A percentile compares a stretch with the other conserved stretches of the same genome.
Conservation (phyloP, 108 stramenopile genomes). For the Mediolabrus comicus region DNA sequence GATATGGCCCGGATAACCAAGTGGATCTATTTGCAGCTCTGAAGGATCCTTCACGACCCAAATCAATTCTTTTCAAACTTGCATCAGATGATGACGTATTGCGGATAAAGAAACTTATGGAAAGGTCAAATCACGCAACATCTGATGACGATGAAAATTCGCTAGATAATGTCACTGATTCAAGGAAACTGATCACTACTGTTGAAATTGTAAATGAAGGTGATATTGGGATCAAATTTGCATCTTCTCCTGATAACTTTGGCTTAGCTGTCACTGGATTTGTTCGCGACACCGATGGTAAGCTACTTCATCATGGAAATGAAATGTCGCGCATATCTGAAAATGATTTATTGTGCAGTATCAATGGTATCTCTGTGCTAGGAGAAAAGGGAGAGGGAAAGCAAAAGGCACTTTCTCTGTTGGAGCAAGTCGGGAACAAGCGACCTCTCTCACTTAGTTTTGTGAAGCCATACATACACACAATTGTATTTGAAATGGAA, state of each 20-base stretch:
- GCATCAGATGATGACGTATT: slow-evolving; percentile 67
- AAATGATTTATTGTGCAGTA: slow-evolving; percentile 67
- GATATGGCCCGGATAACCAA: slow-evolving; percentile 56
- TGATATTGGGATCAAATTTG: slow-evolving; percentile 79
- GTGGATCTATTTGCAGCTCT: slow-evolving; percentile 76
- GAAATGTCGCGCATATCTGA: slow-evolving; percentile 46
- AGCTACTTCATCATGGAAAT: slow-evolving; percentile 57
- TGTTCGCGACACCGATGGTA: slow-evolving; percentile 52
- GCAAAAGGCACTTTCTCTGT: slow-evolving; percentile 47
- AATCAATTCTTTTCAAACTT: slow-evolving; percentile 80
- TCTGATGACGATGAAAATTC: background rate
- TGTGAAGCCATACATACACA: slow-evolving; percentile 59
- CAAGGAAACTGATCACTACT: slow-evolving; percentile 26
- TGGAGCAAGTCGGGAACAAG: slow-evolving; percentile 54
- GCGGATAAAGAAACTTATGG: slow-evolving; percentile 59
- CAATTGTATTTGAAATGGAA: slow-evolving; percentile 49
- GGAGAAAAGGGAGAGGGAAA: slow-evolving; percentile 62
- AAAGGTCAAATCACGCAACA: slow-evolving; percentile 15
- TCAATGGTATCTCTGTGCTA: slow-evolving; percentile 67
- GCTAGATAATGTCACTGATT: background rate
- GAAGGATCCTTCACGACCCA: slow-evolving; percentile 81
- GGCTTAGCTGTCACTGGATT: slow-evolving; percentile 62
- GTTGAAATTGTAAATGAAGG: slow-evolving; percentile 56
- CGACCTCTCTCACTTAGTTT: slow-evolving; percentile 75
- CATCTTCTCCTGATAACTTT: slow-evolving; percentile 54